These are phyloP conservation scores for Dentipellis fragilis DNA, from an alignment of 768 basidiomycete species.

Conservation along the genomic window DNA sequence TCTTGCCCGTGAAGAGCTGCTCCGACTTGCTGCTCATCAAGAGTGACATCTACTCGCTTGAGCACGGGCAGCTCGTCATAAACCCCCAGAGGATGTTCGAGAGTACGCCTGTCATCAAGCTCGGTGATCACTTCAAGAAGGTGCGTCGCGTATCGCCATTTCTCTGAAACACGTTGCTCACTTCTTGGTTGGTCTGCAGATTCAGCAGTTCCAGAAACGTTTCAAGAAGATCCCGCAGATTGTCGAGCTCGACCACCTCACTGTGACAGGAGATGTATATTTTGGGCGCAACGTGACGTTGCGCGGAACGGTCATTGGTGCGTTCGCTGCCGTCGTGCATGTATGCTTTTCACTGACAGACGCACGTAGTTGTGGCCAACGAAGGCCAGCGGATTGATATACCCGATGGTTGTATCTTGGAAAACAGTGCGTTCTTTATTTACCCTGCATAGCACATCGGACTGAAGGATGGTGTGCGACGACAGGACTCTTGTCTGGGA, in stretches of 20 bases:
- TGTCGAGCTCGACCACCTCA: constrained; percentile 66
- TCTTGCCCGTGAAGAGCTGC: constrained; percentile 58
- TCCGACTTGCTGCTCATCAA: constrained; percentile 60
- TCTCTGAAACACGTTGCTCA: background rate
- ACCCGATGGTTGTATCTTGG: constrained; percentile 47
- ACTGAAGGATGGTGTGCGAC: constrained; percentile 8
- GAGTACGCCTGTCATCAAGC: constrained; percentile 65
- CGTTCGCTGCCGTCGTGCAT: constrained; percentile 2
- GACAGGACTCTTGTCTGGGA: constrained; percentile 59
- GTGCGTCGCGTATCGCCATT: constrained; percentile 17
- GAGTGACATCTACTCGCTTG: constrained; percentile 57
- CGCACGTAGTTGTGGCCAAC: constrained; percentile 32
- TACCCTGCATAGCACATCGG: background rate
- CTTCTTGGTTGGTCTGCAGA: constrained; percentile 17
- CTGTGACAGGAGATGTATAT: constrained; percentile 58
- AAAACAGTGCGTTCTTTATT: constrained; percentile 28
- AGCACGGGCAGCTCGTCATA: constrained; percentile 61
- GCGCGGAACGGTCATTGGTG: constrained; percentile 55
- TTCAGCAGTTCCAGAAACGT: constrained; percentile 58
- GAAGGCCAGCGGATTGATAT: constrained; percentile 50
- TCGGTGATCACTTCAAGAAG: constrained; percentile 74
- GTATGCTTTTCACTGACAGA: background rate
- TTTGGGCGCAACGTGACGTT: constrained; percentile 58
- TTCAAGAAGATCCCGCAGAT: constrained; percentile 71
- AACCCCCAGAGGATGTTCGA: constrained; percentile 48